Conservation (phyloP, 2,329 filamentous ascomycete species). For the Cadophora gregata region DNA sequence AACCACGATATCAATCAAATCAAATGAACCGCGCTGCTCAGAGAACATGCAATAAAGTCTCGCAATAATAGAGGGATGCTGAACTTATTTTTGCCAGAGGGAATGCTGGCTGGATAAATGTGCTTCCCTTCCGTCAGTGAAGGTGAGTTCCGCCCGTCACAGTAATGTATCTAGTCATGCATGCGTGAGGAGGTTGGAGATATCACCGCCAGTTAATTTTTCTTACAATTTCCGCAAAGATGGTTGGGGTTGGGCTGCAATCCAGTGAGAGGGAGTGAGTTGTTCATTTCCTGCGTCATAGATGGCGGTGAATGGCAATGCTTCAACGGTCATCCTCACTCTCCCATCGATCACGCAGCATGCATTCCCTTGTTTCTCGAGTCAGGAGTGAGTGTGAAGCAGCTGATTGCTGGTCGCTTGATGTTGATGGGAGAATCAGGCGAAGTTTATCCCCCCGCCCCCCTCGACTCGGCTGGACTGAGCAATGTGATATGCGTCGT, state of each 20-base stretch:
- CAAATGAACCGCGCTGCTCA: background rate
- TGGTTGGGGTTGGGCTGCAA: constrained; percentile 10
- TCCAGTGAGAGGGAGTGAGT: constrained; percentile 14
- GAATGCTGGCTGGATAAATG: constrained; percentile 6
- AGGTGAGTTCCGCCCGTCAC: background rate
- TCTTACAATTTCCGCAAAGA: constrained; percentile 13
- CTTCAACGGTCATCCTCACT: constrained; percentile 24
- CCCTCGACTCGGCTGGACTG: constrained; percentile 14
- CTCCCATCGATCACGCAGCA: constrained; percentile 20
- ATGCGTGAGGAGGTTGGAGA: constrained; percentile 32
- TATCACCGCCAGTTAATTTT: constrained; percentile 29
- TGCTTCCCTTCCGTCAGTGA: constrained; percentile 7
- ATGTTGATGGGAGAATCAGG: background rate
- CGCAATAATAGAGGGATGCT: background rate
- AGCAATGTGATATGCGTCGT: background rate
- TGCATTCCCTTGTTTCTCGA: constrained; percentile 21
- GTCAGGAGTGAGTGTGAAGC: constrained; percentile 21
- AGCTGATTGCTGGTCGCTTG: constrained; percentile 14
- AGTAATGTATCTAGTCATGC: constrained; percentile 35
- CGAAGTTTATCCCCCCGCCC: constrained; percentile 12
- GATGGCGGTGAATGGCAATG: constrained; percentile 24
- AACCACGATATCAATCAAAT: constrained; percentile 22
- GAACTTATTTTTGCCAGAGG: background rate
- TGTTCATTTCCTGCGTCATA: constrained; percentile 24
- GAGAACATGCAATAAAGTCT: constrained; percentile 10